Evolutionary conservation across 257 asterid genomes (phyloP).

Genomic region (Plantago elongata): DNA sequence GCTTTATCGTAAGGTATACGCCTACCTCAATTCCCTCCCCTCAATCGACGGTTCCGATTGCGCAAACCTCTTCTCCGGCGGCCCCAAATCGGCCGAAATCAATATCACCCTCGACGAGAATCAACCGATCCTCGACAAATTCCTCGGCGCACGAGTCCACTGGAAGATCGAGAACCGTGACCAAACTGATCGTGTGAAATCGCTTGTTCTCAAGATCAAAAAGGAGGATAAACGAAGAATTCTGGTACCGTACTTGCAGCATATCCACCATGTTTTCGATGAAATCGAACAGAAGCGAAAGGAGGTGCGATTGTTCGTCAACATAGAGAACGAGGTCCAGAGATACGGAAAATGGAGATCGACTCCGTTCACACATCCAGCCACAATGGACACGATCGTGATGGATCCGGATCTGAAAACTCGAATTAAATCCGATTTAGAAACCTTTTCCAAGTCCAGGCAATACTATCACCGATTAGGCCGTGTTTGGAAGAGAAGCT

Average conservation of each 20-base stretch:
- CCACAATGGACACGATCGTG: slow-evolving; percentile 73
- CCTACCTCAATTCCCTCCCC: slow-evolving; percentile 75
- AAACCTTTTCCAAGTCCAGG: slow-evolving; percentile 58
- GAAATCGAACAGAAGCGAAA: slow-evolving; percentile 68
- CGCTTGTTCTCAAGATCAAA: slow-evolving; percentile 56
- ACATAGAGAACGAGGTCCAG: slow-evolving; percentile 44
- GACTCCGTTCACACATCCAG: slow-evolving; percentile 70
- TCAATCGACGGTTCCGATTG: slow-evolving; percentile 71
- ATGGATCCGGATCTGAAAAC: slow-evolving; percentile 86
- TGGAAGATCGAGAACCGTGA: slow-evolving; percentile 54
- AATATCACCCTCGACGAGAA: slow-evolving; percentile 53
- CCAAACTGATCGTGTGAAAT: slow-evolving; percentile 20
- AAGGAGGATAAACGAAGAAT: slow-evolving; percentile 67
- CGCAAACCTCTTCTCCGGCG: slow-evolving; percentile 73
- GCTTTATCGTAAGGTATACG: slow-evolving; percentile 46
- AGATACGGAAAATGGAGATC: slow-evolving; percentile 74
- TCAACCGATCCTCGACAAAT: slow-evolving; percentile 49
- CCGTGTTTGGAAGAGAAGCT: slow-evolving; percentile 90
- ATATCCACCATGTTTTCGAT: slow-evolving; percentile 55
- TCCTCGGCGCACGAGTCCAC: slow-evolving; percentile 64
- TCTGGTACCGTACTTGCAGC: slow-evolving; percentile 64
- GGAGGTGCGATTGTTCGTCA: slow-evolving; percentile 58
- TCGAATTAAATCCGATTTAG: slow-evolving; percentile 69
- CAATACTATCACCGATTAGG: slow-evolving; percentile 82
- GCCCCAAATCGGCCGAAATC: slow-evolving; percentile 60